Percentiles rank a stretch among this genome's conserved stretches.
phyloP scores from a whole-genome alignment of 352 stramenopile genomes.

The Peronospora destructor region DNA sequence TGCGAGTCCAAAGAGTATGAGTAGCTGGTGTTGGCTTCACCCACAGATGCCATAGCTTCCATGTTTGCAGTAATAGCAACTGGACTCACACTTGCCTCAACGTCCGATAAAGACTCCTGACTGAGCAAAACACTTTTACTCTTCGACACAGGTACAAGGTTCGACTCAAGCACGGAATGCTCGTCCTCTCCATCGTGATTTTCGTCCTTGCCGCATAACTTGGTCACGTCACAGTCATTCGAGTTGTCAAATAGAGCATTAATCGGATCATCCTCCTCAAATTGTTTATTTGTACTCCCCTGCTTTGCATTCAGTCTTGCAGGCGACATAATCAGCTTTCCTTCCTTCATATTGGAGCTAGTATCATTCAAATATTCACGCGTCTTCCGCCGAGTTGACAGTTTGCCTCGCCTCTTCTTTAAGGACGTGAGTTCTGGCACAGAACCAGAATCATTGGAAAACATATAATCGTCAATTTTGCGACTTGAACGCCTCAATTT shows the following conservation, averaged over 20 bases:
- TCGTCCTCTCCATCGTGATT: background rate
- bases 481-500: conserved; percentile 19
- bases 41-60: conserved; percentile 1
- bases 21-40: background rate
- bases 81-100: conserved; percentile 4
- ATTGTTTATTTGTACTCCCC: conserved; percentile 1
- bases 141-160: background rate
- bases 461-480: conserved; percentile 9
- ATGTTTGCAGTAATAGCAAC: background rate
- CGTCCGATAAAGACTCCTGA: conserved; percentile 5
- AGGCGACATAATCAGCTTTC: background rate
- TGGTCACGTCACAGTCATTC: conserved; percentile 39
- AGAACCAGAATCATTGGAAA: conserved; percentile 7
- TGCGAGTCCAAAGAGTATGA: conserved; percentile 1
- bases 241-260: conserved; percentile 61
- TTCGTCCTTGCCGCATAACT: conserved; percentile 17
- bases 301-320: conserved; percentile 3
- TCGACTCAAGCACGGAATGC: background rate
- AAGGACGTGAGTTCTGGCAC: conserved; percentile 20
- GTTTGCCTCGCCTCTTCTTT: conserved; percentile 14
- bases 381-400: conserved; percentile 4
- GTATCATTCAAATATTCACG: conserved; percentile 2
- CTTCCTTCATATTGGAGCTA: conserved; percentile 3
- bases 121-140: conserved; percentile 1
- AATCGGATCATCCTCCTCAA: conserved; percentile 41